These are phyloP conservation scores for Cyberlindnera meyerae DNA, from an alignment of 805 yeast species.

Conservation along the genomic window DNA sequence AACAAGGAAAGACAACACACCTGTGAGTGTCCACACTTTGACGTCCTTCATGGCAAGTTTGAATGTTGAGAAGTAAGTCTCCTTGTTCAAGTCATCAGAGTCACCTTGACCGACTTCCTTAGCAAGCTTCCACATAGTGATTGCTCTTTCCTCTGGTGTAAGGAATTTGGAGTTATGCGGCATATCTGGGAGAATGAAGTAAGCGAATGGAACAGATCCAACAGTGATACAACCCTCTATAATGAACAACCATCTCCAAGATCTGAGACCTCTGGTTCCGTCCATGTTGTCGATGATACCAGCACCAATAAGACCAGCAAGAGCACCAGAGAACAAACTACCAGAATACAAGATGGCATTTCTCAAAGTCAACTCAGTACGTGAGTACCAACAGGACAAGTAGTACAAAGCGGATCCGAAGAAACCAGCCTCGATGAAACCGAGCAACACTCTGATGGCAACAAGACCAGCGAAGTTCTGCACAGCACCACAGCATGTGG, in stretches of 20 bases:
- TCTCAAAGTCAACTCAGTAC: conserved; percentile 42
- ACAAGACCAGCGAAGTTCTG: conserved; percentile 27
- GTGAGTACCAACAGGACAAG: conserved; percentile 48
- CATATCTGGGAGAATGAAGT: conserved; percentile 46
- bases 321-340: conserved; percentile 50
- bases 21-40: conserved; percentile 45
- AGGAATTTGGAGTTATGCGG: conserved; percentile 47
- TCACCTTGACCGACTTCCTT: conserved; percentile 27
- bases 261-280: conserved; percentile 37
- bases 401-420: conserved; percentile 48
- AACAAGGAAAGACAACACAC: conserved; percentile 39
- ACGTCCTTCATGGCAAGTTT: conserved; percentile 34
- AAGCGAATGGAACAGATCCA: conserved; percentile 41
- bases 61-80: conserved; percentile 33
- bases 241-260: conserved; percentile 66
- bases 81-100: conserved; percentile 22
- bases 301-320: conserved; percentile 51
- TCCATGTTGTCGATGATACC: conserved; percentile 43
- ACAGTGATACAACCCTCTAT: conserved; percentile 56
- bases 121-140: conserved; percentile 25
- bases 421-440: conserved; percentile 43
- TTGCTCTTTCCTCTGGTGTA: conserved; percentile 39
- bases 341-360: conserved; percentile 51
- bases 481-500: conserved; percentile 33
- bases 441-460: conserved; percentile 34